Percentiles rank a stretch among this genome's conserved stretches.
These are phyloP conservation scores for Pythium phragmitis DNA, from an alignment of 352 stramenopile species.

Conservation along the genomic window DNA sequence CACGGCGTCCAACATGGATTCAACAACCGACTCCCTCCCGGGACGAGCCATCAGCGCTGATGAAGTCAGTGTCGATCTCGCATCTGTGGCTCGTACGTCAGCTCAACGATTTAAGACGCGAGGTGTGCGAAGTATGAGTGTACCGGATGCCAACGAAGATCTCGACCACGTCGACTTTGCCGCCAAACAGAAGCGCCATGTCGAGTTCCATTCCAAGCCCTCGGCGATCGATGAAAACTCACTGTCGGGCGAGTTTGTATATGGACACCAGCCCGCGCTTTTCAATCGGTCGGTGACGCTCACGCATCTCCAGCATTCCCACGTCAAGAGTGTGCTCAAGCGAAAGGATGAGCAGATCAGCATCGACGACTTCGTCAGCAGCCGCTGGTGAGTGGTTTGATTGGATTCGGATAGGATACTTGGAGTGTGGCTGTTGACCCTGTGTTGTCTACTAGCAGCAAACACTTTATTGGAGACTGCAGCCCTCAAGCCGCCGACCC, in stretches of 20 bases:
- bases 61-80: conserved; percentile 45
- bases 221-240: conserved; percentile 16
- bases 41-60: conserved; percentile 34
- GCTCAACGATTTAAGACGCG: conserved; percentile 33
- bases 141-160: conserved; percentile 73
- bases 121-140: conserved; percentile 68
- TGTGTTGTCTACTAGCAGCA: conserved; percentile 30
- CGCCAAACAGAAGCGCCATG: conserved; percentile 7
- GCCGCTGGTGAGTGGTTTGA: conserved; percentile 35
- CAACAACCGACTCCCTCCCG: conserved; percentile 11
- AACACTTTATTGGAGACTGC: conserved; percentile 72
- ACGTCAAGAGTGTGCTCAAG: conserved; percentile 38
- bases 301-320: conserved; percentile 6
- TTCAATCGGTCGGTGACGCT: conserved; percentile 15
- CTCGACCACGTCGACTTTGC: conserved; percentile 15
- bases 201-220: conserved; percentile 12
- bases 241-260: background rate
- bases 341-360: conserved; percentile 59
- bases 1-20: conserved; percentile 32
- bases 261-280: conserved; percentile 8
- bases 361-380: conserved; percentile 52
- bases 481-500: conserved; percentile 35
- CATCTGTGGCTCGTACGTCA: conserved; percentile 23
- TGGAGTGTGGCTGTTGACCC: background rate
- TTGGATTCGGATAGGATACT: background rate